Evolutionary conservation across 441 rosid genomes (phyloP).

Genomic region (Viola pubescens): DNA sequence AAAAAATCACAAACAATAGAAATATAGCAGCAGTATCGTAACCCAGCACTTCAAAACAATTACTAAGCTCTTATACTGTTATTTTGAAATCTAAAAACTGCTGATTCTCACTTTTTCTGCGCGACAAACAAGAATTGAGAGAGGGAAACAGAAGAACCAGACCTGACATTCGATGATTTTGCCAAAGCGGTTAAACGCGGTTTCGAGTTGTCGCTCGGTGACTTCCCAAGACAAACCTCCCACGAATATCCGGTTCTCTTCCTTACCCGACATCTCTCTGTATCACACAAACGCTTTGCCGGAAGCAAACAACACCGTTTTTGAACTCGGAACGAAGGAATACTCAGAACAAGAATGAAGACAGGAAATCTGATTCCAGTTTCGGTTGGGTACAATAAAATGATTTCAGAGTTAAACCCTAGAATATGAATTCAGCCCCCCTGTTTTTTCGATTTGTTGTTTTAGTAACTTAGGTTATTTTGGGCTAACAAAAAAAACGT

Average conservation of each 20-base stretch:
- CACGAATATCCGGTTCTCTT: conserved; percentile 75
- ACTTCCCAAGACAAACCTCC: conserved; percentile 87
- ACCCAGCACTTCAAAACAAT: not conserved
- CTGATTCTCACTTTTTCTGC: not conserved
- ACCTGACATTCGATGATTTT: conserved; percentile 87
- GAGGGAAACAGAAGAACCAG: not conserved
- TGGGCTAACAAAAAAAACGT: too few species aligned
- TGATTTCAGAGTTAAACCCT: too few species aligned
- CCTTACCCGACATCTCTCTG: conserved; percentile 50
- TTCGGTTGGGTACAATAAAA: too few species aligned
- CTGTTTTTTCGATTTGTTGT: too few species aligned
- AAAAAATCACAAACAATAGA: conserved; percentile 10
- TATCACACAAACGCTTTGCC: not conserved
- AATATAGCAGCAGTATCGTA: too few species aligned
- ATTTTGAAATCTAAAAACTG: not conserved
- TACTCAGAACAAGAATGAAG: not conserved
- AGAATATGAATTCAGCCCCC: too few species aligned
- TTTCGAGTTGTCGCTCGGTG: conserved; percentile 79
- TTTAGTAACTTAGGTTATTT: too few species aligned
- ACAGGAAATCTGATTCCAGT: not conserved
- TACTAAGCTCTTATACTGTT: not conserved
- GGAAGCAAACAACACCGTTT: conserved; percentile 6
- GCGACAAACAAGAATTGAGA: not conserved
- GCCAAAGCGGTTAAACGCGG: conserved; percentile 74
- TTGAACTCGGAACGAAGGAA: not conserved